These are phyloP conservation scores for Aphanomyces stellatus DNA, from an alignment of 352 stramenopile species.

Conservation along the genomic window DNA sequence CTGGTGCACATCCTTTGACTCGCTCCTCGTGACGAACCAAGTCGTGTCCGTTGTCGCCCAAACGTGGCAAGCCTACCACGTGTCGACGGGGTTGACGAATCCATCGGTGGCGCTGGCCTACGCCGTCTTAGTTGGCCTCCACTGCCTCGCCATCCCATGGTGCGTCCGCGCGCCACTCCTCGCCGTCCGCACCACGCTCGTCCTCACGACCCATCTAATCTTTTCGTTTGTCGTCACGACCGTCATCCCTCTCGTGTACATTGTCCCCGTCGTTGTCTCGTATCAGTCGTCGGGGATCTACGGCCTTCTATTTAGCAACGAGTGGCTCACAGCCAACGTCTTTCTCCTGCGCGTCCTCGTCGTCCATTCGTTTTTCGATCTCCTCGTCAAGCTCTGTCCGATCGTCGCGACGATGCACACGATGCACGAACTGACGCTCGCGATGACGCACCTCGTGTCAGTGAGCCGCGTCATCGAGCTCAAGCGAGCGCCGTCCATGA, in stretches of 20 bases:
- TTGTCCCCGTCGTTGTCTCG: neutral
- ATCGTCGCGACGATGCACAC: neutral
- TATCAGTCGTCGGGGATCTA: neutral
- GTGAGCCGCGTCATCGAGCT: neutral
- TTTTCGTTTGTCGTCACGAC: neutral
- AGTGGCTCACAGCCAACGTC: neutral
- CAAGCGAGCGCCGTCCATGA: neutral
- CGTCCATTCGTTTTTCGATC: neutral
- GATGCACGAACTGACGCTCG: neutral
- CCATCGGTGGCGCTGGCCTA: neutral
- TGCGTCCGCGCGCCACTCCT: neutral
- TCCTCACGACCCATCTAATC: neutral
- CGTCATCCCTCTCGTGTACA: neutral
- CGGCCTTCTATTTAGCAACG: neutral
- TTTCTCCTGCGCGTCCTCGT: neutral
- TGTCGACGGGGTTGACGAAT: neutral
- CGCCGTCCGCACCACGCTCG: neutral
- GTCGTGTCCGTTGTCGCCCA: neutral
- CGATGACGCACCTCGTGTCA: neutral
- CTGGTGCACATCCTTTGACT: neutral
- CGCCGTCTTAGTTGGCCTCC: neutral
- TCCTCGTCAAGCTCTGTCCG: neutral
- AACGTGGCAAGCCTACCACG: neutral
- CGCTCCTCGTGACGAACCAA: neutral
- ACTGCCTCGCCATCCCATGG: neutral